A percentile compares a stretch with the other conserved stretches of the same genome.
These are phyloP conservation scores for Phaeosphaeriaceae sp. DNA, from an alignment of 2,329 filamentous ascomycete genomes.

Conservation along the genomic window DNA sequence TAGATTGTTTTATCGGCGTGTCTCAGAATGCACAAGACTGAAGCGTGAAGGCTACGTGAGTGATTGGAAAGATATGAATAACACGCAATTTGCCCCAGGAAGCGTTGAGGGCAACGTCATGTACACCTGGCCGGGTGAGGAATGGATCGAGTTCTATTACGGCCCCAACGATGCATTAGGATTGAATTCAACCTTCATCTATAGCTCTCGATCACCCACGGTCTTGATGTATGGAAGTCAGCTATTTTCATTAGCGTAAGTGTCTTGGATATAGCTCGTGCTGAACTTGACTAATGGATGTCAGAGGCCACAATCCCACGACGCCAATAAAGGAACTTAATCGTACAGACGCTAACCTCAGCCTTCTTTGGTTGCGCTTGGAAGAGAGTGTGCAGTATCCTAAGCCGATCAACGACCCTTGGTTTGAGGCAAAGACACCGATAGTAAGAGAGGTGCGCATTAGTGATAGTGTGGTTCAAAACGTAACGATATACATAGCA, in stretches of 20 bases:
- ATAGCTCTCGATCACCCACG: not conserved
- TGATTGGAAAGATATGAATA: constrained; percentile 2
- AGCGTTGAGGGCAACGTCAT: not conserved
- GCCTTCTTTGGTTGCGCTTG: not conserved
- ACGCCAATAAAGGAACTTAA: not conserved
- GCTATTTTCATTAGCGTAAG: not conserved
- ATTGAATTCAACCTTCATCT: not conserved
- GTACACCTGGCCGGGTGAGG: not conserved
- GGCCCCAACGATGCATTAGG: not conserved
- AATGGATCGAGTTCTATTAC: constrained; percentile 1
- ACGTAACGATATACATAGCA: not conserved
- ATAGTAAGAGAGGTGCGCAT: not conserved
- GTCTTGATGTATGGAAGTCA: not conserved
- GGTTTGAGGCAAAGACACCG: not conserved
- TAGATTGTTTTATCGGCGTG: not conserved
- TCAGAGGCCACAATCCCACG: not conserved
- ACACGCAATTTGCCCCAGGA: not conserved
- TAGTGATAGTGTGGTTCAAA: not conserved
- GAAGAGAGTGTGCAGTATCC: not conserved
- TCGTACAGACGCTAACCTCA: not conserved
- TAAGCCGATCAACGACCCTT: not conserved
- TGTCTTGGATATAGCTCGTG: constrained; percentile 31
- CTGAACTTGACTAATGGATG: not conserved
- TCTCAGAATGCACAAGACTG: not conserved
- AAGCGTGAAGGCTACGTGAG: not conserved